A percentile compares a stretch with the other conserved stretches of the same genome.
phyloP scores from a whole-genome alignment of 192 early-diverging fungal genomes.

The Coemansia asiatica region DNA sequence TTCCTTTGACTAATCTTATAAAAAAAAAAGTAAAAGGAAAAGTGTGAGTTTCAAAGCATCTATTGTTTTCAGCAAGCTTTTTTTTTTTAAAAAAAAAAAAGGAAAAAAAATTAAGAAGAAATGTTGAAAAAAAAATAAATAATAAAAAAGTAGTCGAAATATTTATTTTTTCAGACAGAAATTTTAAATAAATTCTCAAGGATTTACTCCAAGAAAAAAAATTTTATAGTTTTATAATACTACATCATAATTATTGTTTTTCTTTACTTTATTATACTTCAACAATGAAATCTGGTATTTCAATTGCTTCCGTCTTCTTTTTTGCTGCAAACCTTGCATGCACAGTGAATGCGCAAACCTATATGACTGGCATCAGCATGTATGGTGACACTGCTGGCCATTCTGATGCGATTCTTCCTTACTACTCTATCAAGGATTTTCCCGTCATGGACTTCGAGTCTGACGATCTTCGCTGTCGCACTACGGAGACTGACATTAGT shows the following conservation, averaged over 20 bases:
- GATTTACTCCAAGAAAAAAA: no score
- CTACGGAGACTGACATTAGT: background rate
- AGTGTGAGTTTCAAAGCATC: no score
- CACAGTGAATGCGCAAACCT: background rate
- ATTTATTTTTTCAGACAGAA: no score
- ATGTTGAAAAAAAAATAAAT: no score
- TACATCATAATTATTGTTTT: conserved; percentile 1
- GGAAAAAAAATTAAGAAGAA: no score
- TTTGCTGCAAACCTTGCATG: background rate
- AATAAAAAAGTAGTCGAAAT: no score
- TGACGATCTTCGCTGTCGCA: background rate
- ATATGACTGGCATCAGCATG: background rate
- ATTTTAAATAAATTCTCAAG: no score
- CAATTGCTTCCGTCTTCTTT: background rate
- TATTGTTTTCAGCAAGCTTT: no score
- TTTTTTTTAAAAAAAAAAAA: no score
- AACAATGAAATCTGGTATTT: background rate
- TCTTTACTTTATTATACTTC: background rate
- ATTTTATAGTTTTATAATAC: background rate
- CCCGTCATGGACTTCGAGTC: background rate
- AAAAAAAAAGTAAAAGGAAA: no score
- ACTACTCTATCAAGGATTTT: background rate
- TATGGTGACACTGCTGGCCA: background rate
- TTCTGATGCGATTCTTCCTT: background rate
- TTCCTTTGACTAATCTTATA: no score